Percentiles rank a stretch among this genome's conserved stretches.
These are phyloP conservation scores for Celoporthe dispersa DNA, from an alignment of 2,329 filamentous ascomycete genomes.

Conservation along the genomic window DNA sequence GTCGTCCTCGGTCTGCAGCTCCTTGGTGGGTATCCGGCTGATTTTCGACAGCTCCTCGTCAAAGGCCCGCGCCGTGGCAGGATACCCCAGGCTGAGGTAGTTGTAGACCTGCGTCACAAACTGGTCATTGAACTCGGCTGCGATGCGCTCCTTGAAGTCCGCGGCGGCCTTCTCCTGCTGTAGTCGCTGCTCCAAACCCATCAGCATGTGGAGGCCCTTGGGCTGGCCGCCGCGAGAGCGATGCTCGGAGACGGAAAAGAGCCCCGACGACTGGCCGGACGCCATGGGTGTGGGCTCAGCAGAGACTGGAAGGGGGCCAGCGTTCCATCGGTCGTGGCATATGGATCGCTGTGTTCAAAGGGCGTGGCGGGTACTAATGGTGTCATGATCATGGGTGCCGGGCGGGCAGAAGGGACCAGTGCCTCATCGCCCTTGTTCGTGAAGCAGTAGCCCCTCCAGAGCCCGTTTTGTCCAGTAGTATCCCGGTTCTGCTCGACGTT, in stretches of 20 bases:
- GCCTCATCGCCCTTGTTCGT: slow-evolving; percentile 40
- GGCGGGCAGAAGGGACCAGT: slow-evolving; percentile 50
- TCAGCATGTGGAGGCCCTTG: slow-evolving; percentile 54
- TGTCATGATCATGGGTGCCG: slow-evolving; percentile 53
- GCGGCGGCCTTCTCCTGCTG: slow-evolving; percentile 53
- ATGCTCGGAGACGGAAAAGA: slow-evolving; percentile 23
- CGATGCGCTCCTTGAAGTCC: slow-evolving; percentile 58
- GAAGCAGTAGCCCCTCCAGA: slow-evolving; percentile 79
- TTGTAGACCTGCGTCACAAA: slow-evolving; percentile 98
- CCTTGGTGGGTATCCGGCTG: slow-evolving; percentile 67
- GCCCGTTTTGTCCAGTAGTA: slow-evolving; percentile 62
- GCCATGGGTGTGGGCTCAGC: slow-evolving; percentile 43
- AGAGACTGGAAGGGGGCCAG: slow-evolving; percentile 39
- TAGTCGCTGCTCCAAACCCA: slow-evolving; percentile 56
- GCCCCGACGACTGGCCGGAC: slow-evolving; percentile 1
- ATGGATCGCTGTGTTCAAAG: slow-evolving; percentile 43
- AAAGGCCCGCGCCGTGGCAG: slow-evolving; percentile 79
- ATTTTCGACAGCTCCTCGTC: slow-evolving; percentile 87
- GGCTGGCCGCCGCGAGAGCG: slow-evolving; percentile 35
- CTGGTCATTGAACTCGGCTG: slow-evolving; percentile 74
- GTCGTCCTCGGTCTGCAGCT: slow-evolving; percentile 74
- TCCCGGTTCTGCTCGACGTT: slow-evolving; percentile 57
- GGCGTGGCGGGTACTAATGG: slow-evolving; percentile 49
- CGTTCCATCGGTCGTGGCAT: slow-evolving; percentile 46
- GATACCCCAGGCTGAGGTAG: slow-evolving; percentile 91